Evolutionary conservation across 176 grass and related monocot genomes (phyloP).

Genomic region (Saccharum spontaneum): DNA sequence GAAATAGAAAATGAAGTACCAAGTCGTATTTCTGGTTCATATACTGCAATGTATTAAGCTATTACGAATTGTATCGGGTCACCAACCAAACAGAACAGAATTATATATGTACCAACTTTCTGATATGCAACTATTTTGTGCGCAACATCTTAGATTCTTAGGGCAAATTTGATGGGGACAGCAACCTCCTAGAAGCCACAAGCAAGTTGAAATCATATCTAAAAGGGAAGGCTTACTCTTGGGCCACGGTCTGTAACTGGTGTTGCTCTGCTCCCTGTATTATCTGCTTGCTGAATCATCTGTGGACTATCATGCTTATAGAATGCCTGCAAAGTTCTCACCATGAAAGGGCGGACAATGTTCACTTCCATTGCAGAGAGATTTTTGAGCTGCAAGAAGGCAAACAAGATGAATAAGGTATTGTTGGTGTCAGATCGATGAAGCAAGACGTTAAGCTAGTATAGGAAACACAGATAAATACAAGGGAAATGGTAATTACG

Average conservation of each 20-base stretch:
- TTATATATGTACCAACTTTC: not conserved
- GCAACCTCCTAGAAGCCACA: not conserved
- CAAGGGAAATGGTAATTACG: not conserved
- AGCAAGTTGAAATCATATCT: not conserved
- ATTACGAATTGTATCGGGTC: not conserved
- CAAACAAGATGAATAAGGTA: not conserved
- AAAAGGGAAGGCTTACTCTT: slow-evolving; percentile 56
- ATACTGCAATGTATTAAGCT: not conserved
- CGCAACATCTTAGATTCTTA: not conserved
- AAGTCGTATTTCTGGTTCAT: slow-evolving; percentile 1
- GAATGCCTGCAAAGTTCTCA: slow-evolving; percentile 88
- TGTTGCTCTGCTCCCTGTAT: slow-evolving; percentile 34
- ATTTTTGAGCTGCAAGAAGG: slow-evolving; percentile 83
- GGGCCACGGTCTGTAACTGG: slow-evolving; percentile 58
- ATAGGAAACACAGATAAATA: not conserved
- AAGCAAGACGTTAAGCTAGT: not conserved
- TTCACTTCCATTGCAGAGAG: slow-evolving; percentile 99
- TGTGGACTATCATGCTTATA: slow-evolving; percentile 92
- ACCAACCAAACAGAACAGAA: not conserved
- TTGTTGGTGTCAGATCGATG: not conserved
- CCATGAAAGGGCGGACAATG: slow-evolving; percentile 92
- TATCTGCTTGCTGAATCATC: slow-evolving; percentile 78
- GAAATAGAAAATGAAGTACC: not conserved
- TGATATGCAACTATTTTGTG: not conserved
- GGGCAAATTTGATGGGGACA: not conserved